Conservation (phyloP, 2,329 filamentous ascomycete genomes). For the Fusarium protoensiforme region DNA sequence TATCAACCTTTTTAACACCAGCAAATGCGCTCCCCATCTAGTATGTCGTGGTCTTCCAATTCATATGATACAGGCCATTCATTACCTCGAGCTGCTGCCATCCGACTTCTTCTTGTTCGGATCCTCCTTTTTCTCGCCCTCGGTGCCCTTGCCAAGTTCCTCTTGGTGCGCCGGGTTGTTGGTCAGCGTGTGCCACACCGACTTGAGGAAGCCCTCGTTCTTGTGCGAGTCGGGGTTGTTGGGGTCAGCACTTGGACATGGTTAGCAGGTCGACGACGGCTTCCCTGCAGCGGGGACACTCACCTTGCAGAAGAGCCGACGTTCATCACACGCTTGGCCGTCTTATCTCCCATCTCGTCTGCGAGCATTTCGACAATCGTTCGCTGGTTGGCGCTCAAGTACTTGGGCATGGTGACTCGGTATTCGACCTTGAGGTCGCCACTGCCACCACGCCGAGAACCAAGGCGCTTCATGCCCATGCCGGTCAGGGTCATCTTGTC, state of each 20-base stretch:
- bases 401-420: slow-evolving; percentile 95
- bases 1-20: slow-evolving; percentile 52
- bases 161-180: slow-evolving; percentile 72
- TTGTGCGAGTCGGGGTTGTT: slow-evolving; percentile 67
- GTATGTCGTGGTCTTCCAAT: slow-evolving; percentile 33
- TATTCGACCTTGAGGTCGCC: slow-evolving; percentile 96
- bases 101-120: slow-evolving; percentile 41
- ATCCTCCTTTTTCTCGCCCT: slow-evolving; percentile 34
- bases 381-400: slow-evolving; percentile 88
- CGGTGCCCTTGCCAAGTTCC: slow-evolving; percentile 32
- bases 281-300: slow-evolving; percentile 19
- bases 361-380: slow-evolving; percentile 95
- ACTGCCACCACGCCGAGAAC: slow-evolving; percentile 70
- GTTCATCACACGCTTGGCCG: slow-evolving; percentile 92
- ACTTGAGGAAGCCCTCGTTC: slow-evolving; percentile 91
- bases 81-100: slow-evolving; percentile 46
- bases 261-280: slow-evolving; percentile 11
- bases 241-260: slow-evolving; percentile 27
- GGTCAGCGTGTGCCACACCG: slow-evolving; percentile 92
- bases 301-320: slow-evolving; percentile 57
- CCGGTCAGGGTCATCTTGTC: slow-evolving; percentile 90
- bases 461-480: slow-evolving; percentile 93
- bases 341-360: slow-evolving; percentile 94
- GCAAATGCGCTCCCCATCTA: slow-evolving; percentile 47
- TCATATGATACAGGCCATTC: slow-evolving; percentile 36